Conservation (phyloP, 2,329 filamentous ascomycete species). For the Orbilia javanica region DNA sequence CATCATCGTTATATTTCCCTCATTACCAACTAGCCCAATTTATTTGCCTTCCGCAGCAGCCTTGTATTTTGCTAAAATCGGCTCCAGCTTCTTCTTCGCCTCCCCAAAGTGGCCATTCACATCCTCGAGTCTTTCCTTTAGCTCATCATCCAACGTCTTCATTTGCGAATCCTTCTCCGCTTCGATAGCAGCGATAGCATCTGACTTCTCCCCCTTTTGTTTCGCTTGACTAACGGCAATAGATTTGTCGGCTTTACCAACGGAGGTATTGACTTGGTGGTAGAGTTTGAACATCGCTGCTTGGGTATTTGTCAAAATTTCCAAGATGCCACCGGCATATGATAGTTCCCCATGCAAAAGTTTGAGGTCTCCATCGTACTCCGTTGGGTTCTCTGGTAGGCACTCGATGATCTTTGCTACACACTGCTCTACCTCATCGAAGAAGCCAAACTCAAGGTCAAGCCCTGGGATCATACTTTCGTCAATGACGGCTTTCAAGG, state of each 20-base stretch:
- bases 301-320: slow-evolving; percentile 50
- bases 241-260: slow-evolving; percentile 37
- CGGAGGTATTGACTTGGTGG: slow-evolving; percentile 48
- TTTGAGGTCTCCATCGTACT: slow-evolving; percentile 44
- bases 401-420: slow-evolving; percentile 46
- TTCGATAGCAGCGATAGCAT: slow-evolving; percentile 42
- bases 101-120: slow-evolving; percentile 54
- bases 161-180: slow-evolving; percentile 44
- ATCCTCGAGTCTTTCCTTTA: slow-evolving; percentile 55
- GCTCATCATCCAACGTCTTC: slow-evolving; percentile 50
- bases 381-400: slow-evolving; percentile 40
- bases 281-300: slow-evolving; percentile 54
- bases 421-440: slow-evolving; percentile 52
- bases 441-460: slow-evolving; percentile 57
- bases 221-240: slow-evolving; percentile 51
- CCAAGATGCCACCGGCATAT: slow-evolving; percentile 45
- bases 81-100: slow-evolving; percentile 53
- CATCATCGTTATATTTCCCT: slow-evolving; percentile 10
- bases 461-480: slow-evolving; percentile 58
- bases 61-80: slow-evolving; percentile 50
- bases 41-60: slow-evolving; percentile 24
- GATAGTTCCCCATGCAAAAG: slow-evolving; percentile 34
- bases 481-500: slow-evolving; percentile 54
- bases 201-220: slow-evolving; percentile 47
- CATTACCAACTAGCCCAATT: not conserved